Evolutionary conservation across 2,329 filamentous ascomycete species (phyloP), one percentile per base, ranked within the genome.

Genomic region (Colletotrichum karsti): DNA sequence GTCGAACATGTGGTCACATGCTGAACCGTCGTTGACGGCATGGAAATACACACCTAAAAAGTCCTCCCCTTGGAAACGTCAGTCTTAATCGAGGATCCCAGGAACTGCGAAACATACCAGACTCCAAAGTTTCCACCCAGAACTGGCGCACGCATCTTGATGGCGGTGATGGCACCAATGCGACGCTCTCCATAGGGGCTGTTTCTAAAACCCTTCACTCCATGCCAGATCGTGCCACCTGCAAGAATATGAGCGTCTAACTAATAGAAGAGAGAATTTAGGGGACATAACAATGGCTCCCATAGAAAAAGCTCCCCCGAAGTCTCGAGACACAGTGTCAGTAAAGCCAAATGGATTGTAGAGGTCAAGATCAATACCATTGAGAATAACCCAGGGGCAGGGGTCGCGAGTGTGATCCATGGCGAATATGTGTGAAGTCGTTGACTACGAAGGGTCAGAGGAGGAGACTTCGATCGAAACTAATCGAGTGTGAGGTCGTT

Each of bases 351-450:
- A n/a, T n/a, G n/a, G n/a, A n/a, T n/a, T n/a, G n/a, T n/a, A n/a
- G n/a, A n/a, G n/a, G n/a, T n/a, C n/a, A n/a, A n/a, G n/a, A n/a
- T n/a, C n/a, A n/a, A n/a, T n/a, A n/a, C 46, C 46, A 12, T 51
- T 97, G 73, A 98, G 88, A 72, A 96, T 93, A 77, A 98, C 95
- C 91, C 92, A 98, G 63, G 96, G 96, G 83, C 96, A 98, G 71
- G 96, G 96, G 83, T 98, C 96, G 84, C 96, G 90, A 72, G 93
- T 92, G 87, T 98, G 96, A 90, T 99, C 95, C 92, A 97, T 96
- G 59, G 73, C 71, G 58, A 51, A 51, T 28, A 37, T 50, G 42
- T 60, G 20, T 26, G 54, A 24, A 33, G 28, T 62, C 24, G 46
- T 51, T 18, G 53, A 22, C 30, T 9, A 33, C n/a, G 26, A 26